Percentiles rank a stretch among this genome's conserved stretches.
Evolutionary conservation across 495 filamentous ascomycete genomes (phyloP).

Genomic region (Penicillium macrosclerotiorum): DNA sequence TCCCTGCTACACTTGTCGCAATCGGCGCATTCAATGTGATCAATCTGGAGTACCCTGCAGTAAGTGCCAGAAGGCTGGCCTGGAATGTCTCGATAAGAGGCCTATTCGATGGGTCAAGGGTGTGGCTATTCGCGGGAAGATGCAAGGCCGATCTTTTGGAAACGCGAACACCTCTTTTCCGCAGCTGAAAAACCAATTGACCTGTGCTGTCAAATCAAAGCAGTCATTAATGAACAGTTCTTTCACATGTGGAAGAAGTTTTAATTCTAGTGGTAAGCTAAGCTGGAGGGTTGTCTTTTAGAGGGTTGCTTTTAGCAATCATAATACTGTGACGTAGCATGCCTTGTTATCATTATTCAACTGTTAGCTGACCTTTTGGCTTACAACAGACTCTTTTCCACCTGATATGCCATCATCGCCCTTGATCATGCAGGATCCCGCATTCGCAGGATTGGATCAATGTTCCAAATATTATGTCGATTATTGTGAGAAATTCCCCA

Average conservation of each 20-base stretch:
- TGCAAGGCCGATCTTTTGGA: slow-evolving; percentile 22
- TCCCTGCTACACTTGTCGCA: slow-evolving; percentile 52
- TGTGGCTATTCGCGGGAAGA: slow-evolving; percentile 44
- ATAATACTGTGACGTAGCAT: no score
- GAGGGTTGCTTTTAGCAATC: background rate
- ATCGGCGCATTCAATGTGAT: slow-evolving; percentile 55
- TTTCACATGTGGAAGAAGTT: background rate
- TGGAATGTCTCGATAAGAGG: slow-evolving; percentile 53
- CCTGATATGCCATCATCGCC: slow-evolving; percentile 8
- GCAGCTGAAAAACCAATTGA: background rate
- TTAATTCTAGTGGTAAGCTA: background rate
- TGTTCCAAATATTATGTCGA: slow-evolving; percentile 46
- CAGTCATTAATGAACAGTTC: background rate
- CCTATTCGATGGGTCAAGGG: slow-evolving; percentile 45
- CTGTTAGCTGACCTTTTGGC: no score
- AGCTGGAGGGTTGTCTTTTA: background rate
- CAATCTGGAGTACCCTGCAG: slow-evolving; percentile 26
- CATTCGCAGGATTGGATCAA: slow-evolving; percentile 30
- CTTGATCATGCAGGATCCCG: slow-evolving; percentile 33
- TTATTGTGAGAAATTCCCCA: slow-evolving; percentile 38
- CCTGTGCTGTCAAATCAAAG: background rate
- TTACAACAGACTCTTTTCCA: no score
- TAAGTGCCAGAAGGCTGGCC: slow-evolving; percentile 44
- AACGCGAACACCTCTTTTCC: slow-evolving; percentile 1
- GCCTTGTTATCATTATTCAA: background rate